Evolutionary conservation across 192 early-diverging fungal genomes (phyloP).

Genomic region (Linnemannia zychae): DNA sequence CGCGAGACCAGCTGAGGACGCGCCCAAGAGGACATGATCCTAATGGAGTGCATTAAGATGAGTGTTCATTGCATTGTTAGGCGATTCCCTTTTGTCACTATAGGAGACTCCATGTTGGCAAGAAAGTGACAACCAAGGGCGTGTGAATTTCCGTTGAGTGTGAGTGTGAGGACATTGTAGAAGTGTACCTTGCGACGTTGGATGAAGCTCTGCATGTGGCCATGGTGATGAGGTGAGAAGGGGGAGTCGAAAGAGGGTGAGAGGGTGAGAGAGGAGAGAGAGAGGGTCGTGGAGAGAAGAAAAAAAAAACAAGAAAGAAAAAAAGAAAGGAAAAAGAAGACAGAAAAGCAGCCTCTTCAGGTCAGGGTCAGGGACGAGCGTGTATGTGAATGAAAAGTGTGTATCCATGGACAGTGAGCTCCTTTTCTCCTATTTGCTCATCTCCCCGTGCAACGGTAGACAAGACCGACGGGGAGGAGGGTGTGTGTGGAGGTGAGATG

Average conservation of each 20-base stretch:
- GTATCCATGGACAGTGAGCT: background rate
- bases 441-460: background rate
- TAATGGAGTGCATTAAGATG: constrained; percentile 1
- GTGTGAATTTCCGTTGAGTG: background rate
- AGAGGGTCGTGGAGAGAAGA: background rate
- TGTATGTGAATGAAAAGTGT: background rate
- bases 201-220: constrained; percentile 3
- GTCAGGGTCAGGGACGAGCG: background rate
- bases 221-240: background rate
- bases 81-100: constrained; percentile 4
- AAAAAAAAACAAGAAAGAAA: background rate
- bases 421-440: background rate
- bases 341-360: background rate
- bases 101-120: background rate
- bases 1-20: constrained; percentile 20
- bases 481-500: background rate
- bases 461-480: background rate
- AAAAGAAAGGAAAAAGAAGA: background rate
- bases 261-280: background rate
- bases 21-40: constrained; percentile 21
- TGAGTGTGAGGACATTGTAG: background rate
- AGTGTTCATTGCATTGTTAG: background rate
- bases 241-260: background rate
- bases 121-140: background rate
- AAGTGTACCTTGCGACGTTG: constrained; percentile 34